phyloP scores from a whole-genome alignment of 495 filamentous ascomycete species.

The Bacidia rubella region DNA sequence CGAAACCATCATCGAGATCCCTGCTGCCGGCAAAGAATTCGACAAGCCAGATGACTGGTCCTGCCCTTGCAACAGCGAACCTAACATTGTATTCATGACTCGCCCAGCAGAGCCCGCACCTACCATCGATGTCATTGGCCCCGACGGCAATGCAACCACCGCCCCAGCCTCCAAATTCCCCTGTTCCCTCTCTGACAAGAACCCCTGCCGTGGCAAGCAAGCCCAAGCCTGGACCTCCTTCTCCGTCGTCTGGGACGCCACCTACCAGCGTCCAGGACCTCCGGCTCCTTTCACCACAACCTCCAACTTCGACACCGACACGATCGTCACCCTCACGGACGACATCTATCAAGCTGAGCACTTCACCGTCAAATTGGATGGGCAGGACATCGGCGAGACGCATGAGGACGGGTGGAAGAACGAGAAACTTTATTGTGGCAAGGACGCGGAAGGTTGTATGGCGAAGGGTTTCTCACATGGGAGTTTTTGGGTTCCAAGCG shows the following conservation, averaged over 20 bases:
- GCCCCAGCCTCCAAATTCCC: background rate
- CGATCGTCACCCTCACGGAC: background rate
- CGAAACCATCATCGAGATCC: background rate
- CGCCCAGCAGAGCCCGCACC: background rate
- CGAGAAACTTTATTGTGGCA: background rate
- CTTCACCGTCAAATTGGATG: background rate
- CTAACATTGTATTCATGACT: background rate
- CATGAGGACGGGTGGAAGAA: constrained; percentile 1
- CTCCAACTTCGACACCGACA: background rate
- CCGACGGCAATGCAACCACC: background rate
- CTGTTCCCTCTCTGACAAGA: background rate
- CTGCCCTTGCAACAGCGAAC: background rate
- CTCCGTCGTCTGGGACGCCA: background rate
- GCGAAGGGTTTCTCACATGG: background rate
- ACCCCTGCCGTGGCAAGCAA: background rate
- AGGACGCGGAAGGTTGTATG: background rate
- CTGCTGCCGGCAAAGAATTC: background rate
- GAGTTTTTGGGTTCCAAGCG: background rate
- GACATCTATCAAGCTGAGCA: background rate
- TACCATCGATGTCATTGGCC: background rate
- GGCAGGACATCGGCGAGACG: background rate
- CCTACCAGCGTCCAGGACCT: background rate
- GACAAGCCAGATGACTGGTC: background rate
- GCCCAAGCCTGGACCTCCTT: background rate
- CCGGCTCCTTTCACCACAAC: background rate